Percentiles rank a stretch among this genome's conserved stretches.
These are phyloP conservation scores for Fusarium beomiforme DNA, from an alignment of 2,329 filamentous ascomycete species.

Conservation along the genomic window DNA sequence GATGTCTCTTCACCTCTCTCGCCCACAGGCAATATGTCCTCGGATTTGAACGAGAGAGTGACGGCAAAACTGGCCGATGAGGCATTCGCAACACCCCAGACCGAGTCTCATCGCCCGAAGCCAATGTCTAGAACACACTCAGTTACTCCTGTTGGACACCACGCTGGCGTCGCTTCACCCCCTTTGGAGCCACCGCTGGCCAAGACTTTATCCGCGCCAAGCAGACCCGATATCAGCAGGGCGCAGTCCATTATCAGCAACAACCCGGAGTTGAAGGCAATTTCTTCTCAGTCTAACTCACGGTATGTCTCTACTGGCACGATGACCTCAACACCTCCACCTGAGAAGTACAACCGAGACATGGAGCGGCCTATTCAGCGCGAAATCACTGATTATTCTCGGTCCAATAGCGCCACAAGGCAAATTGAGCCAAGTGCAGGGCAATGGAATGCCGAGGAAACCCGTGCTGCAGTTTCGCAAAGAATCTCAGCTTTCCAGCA, in stretches of 20 bases:
- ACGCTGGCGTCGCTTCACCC: constrained; percentile 35
- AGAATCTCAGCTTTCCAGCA: constrained; percentile 43
- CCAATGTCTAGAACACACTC: constrained; percentile 46
- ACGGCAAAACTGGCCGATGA: constrained; percentile 84
- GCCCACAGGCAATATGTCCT: constrained; percentile 58
- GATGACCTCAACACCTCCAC: constrained; percentile 74
- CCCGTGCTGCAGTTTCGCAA: constrained; percentile 24
- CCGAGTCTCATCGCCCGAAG: constrained; percentile 28
- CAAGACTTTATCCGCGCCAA: constrained; percentile 53
- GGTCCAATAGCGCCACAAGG: constrained; percentile 44
- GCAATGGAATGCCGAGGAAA: constrained; percentile 32
- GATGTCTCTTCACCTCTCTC: constrained; percentile 63
- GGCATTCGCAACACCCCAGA: constrained; percentile 70
- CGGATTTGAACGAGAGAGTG: constrained; percentile 69
- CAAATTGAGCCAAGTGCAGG: constrained; percentile 33
- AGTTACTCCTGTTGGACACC: constrained; percentile 42
- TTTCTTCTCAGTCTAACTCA: constrained; percentile 56
- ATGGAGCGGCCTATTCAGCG: constrained; percentile 28
- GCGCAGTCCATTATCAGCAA: constrained; percentile 72
- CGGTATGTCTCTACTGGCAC: constrained; percentile 73
- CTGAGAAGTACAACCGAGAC: constrained; percentile 51
- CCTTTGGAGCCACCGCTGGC: constrained; percentile 46
- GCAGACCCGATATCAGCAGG: constrained; percentile 63
- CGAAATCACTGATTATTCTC: constrained; percentile 36
- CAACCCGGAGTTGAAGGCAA: constrained; percentile 69